phyloP scores from a whole-genome alignment of 257 asterid species.

The Solanum medicagineum region DNA sequence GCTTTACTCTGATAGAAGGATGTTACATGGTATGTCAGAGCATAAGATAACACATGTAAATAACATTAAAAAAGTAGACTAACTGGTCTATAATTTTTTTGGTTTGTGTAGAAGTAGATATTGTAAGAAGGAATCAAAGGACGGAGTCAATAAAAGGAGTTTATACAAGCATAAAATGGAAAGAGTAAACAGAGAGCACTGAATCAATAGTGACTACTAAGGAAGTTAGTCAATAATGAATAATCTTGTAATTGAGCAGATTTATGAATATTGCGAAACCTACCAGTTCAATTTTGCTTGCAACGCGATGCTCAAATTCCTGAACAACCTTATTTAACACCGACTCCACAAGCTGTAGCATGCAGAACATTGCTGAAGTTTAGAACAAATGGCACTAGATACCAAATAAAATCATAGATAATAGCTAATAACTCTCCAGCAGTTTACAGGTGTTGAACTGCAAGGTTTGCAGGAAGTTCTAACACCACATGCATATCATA shows the following conservation, averaged over 20 bases:
- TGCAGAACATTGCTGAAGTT: slow-evolving; percentile 5
- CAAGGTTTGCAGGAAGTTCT: neutral
- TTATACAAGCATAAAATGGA: neutral
- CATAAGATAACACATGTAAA: neutral
- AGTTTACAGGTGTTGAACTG: neutral
- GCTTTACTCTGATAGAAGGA: slow-evolving; percentile 43
- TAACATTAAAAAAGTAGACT: neutral
- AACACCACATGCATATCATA: neutral
- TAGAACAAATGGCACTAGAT: slow-evolving; percentile 3
- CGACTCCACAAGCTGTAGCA: slow-evolving; percentile 79
- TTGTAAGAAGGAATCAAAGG: neutral
- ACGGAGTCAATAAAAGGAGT: neutral
- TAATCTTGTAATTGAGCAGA: neutral
- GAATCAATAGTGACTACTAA: neutral
- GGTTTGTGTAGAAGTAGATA: neutral
- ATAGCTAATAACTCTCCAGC: neutral
- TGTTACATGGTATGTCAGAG: neutral
- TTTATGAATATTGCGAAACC: neutral
- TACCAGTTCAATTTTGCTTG: slow-evolving; percentile 59
- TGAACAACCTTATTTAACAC: slow-evolving; percentile 71
- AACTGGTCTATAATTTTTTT: neutral
- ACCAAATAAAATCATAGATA: neutral
- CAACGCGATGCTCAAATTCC: slow-evolving; percentile 76
- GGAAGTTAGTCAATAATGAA: neutral
- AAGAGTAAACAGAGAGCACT: neutral